These are phyloP conservation scores for Cajanus cajan DNA, from an alignment of 306 rosid genomes.

Conservation along the genomic window DNA sequence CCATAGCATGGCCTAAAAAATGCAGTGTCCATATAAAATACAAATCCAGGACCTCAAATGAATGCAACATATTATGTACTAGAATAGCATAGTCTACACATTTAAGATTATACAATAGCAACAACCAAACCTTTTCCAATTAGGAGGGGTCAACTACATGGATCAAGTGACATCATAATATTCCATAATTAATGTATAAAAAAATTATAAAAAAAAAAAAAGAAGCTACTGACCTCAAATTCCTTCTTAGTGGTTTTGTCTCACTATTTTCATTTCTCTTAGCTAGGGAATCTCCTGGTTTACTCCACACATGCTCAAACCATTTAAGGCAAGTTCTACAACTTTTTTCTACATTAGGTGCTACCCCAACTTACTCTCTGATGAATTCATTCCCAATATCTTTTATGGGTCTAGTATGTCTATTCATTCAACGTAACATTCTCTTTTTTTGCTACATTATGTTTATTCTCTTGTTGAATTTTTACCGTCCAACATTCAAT, in stretches of 20 bases:
- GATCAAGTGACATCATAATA: background rate
- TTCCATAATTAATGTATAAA: background rate
- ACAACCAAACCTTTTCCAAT: background rate
- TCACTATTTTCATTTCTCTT: background rate
- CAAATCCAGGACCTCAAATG: conserved; percentile 10
- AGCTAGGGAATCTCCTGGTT: background rate
- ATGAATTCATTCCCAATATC: background rate
- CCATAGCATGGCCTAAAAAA: background rate
- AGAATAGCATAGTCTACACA: background rate
- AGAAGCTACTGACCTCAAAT: background rate
- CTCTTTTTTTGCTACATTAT: background rate
- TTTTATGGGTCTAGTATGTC: background rate
- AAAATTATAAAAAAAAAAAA: no score
- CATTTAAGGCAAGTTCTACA: background rate
- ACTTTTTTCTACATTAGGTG: background rate
- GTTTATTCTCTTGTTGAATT: background rate
- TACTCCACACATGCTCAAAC: background rate
- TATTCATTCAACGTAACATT: background rate
- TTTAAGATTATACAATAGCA: background rate
- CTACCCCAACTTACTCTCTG: background rate
- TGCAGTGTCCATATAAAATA: background rate
- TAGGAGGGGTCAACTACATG: background rate
- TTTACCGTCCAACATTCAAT: background rate
- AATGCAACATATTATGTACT: conserved; percentile 18
- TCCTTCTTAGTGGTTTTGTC: background rate